These are phyloP conservation scores for Saitozyma sp. DNA, from an alignment of 768 basidiomycete genomes.

Conservation along the genomic window DNA sequence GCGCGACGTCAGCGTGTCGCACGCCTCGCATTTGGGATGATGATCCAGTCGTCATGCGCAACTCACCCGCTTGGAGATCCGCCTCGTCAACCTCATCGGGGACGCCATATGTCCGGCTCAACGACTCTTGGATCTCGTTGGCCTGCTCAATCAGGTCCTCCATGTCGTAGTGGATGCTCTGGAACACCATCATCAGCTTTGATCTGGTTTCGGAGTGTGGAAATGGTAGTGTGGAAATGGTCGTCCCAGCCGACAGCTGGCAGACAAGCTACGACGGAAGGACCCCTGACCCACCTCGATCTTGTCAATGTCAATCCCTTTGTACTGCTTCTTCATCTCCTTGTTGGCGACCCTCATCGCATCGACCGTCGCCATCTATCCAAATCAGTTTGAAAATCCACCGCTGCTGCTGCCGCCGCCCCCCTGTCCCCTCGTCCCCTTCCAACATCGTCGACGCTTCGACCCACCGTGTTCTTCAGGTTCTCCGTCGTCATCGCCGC, in stretches of 20 bases:
- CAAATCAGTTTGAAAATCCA: no score
- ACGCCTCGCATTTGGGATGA: not conserved
- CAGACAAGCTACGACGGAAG: not conserved
- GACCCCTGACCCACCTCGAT: conserved; percentile 71
- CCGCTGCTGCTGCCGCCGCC: no score
- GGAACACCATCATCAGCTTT: conserved; percentile 4
- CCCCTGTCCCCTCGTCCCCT: no score
- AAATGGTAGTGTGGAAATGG: not conserved
- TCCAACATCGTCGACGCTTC: no score
- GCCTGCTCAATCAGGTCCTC: conserved; percentile 94
- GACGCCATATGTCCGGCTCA: conserved; percentile 90
- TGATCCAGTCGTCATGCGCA: not conserved
- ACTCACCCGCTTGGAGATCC: conserved; percentile 87
- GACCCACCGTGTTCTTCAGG: conserved; percentile 73
- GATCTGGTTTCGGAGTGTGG: not conserved
- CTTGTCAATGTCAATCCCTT: conserved; percentile 95
- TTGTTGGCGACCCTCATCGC: conserved; percentile 96
- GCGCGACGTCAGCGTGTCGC: conserved; percentile 4
- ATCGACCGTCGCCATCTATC: conserved; percentile 87
- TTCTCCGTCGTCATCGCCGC: conserved; percentile 96
- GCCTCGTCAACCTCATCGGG: conserved; percentile 98
- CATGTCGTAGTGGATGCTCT: conserved; percentile 98
- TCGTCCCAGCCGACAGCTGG: not conserved
- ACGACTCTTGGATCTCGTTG: conserved; percentile 93
- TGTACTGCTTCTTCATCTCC: conserved; percentile 94